Evolutionary conservation across 2,329 filamentous ascomycete species (phyloP).

Genomic region (Xylaria hypoxylon): DNA sequence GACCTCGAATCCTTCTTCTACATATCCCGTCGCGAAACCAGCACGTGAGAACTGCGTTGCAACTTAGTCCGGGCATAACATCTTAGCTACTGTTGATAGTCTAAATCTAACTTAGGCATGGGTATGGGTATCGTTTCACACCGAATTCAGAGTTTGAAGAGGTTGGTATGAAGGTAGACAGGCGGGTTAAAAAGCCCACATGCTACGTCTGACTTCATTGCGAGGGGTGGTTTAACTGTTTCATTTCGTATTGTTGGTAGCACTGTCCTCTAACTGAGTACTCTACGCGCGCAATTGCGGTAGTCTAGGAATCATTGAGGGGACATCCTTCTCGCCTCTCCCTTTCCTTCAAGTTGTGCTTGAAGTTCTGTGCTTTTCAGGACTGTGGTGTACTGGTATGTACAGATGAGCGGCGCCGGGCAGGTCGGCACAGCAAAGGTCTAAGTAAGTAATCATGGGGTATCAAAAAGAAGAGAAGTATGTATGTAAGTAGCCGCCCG

Average conservation of each 20-base stretch:
- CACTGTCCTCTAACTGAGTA: not conserved
- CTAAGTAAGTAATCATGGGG: constrained; percentile 44
- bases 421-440: constrained; percentile 17
- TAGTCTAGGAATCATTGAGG: not conserved
- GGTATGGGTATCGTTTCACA: too few relatives aligned
- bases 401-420: constrained; percentile 2
- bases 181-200: too few relatives aligned
- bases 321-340: not conserved
- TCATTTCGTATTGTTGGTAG: too few relatives aligned
- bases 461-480: constrained; percentile 44
- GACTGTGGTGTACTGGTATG: not conserved
- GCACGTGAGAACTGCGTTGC: not conserved
- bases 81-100: too few relatives aligned
- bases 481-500: not conserved
- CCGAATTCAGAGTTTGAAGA: too few relatives aligned
- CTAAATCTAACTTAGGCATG: too few relatives aligned
- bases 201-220: too few relatives aligned
- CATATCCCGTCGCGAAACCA: not conserved
- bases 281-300: not conserved
- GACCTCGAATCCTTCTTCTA: not conserved
- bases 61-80: too few relatives aligned
- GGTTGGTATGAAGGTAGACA: too few relatives aligned
- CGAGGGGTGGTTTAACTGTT: too few relatives aligned
- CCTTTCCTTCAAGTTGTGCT: not conserved
- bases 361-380: not conserved